A percentile compares a stretch with the other conserved stretches of the same genome.
Conservation (phyloP, 176 grass and related monocot genomes). For the Pharus latifolius region DNA sequence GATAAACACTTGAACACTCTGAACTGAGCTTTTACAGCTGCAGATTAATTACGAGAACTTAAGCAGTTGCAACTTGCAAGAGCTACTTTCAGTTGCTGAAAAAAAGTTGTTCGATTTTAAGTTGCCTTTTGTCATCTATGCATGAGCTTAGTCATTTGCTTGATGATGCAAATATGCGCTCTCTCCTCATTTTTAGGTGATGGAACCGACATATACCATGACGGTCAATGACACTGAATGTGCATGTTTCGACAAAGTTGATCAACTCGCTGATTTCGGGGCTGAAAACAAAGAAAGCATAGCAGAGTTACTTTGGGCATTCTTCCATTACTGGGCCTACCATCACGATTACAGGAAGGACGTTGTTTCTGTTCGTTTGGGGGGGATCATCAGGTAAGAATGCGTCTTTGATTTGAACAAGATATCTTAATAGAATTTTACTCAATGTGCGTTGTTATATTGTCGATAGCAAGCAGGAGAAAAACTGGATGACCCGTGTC, state of each 20-base stretch:
- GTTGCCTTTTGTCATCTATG: background rate
- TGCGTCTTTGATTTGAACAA: no score
- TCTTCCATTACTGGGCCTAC: slow-evolving; percentile 64
- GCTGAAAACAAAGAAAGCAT: slow-evolving; percentile 42
- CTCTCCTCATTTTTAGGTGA: slow-evolving; percentile 8
- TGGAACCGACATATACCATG: slow-evolving; percentile 41
- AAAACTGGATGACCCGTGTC: slow-evolving; percentile 42
- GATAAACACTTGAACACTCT: no score
- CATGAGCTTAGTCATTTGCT: background rate
- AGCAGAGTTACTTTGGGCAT: slow-evolving; percentile 41
- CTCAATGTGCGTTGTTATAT: background rate
- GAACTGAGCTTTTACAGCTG: no score
- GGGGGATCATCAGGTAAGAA: slow-evolving; percentile 40
- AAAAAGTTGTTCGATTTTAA: background rate
- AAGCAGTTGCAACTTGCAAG: no score
- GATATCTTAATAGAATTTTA: no score
- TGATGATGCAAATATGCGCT: background rate
- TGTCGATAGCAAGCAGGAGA: slow-evolving; percentile 34
- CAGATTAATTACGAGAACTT: no score
- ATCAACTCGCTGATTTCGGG: slow-evolving; percentile 17
- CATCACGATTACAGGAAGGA: slow-evolving; percentile 45
- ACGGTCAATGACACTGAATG: slow-evolving; percentile 30
- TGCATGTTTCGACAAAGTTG: slow-evolving; percentile 29
- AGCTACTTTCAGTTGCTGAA: background rate
- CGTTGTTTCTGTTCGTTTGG: slow-evolving; percentile 39